phyloP scores from a whole-genome alignment of 495 filamentous ascomycete genomes.

The Xylaria bambusicola region DNA sequence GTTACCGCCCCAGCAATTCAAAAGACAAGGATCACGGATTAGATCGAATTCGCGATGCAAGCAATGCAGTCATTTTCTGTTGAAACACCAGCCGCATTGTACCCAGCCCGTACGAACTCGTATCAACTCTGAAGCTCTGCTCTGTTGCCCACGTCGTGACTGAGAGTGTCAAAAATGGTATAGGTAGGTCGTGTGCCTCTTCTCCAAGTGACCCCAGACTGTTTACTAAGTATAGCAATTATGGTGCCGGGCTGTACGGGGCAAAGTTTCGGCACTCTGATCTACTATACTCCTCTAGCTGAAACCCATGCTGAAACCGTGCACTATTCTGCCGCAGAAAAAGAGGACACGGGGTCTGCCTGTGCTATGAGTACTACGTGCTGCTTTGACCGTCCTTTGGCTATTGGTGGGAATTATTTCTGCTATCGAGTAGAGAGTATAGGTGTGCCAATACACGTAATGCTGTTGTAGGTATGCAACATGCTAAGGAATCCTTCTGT shows the following conservation, averaged over 20 bases:
- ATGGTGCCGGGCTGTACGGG: not conserved
- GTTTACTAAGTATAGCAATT: not conserved
- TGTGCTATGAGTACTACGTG: too few species aligned
- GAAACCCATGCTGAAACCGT: conserved; percentile 14
- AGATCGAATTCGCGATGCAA: not conserved
- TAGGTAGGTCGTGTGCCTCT: conserved; percentile 15
- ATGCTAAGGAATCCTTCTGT: too few species aligned
- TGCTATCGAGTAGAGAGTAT: too few species aligned
- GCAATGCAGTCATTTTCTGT: not conserved
- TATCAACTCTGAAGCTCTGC: not conserved
- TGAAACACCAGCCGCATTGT: not conserved
- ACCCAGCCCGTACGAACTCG: not conserved
- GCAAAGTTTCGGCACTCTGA: conserved; percentile 11
- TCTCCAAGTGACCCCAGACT: not conserved
- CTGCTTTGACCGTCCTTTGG: not conserved
- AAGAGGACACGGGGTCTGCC: conserved; percentile 1
- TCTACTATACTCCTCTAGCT: conserved; percentile 7
- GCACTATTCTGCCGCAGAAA: not conserved
- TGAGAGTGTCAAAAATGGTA: not conserved
- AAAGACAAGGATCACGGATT: not conserved
- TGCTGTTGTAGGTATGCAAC: too few species aligned
- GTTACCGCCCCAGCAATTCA: too few species aligned
- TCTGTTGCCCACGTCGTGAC: not conserved
- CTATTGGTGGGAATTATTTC: not conserved
- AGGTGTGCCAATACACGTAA: too few species aligned